Percentiles rank a stretch among this genome's conserved stretches.
Conservation (phyloP, 225 moss, liverwort and hornwort species). For the Rhytidiadelphus loreus region DNA sequence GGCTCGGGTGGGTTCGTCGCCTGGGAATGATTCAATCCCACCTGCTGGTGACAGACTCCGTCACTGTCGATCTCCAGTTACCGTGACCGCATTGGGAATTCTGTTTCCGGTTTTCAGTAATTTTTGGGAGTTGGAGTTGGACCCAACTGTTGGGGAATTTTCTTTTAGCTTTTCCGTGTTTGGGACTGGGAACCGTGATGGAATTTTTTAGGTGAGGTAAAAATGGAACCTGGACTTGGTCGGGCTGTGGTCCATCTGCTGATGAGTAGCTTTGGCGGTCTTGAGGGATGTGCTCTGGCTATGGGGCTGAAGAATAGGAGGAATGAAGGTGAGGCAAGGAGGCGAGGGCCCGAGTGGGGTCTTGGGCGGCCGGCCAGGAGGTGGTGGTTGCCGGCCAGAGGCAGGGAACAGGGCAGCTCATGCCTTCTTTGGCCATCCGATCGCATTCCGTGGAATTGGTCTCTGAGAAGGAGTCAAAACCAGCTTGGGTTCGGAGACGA, state of each 20-base stretch:
- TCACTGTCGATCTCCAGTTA: neutral
- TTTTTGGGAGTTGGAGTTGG: neutral
- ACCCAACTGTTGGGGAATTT: neutral
- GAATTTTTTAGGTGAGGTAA: neutral
- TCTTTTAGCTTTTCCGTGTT: too few relatives aligned
- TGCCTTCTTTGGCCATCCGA: neutral
- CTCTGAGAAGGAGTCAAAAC: conserved; percentile 9
- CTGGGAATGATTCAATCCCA: neutral
- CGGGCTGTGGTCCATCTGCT: neutral
- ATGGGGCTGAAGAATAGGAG: neutral
- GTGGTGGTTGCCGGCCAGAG: neutral
- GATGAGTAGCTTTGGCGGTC: conserved; percentile 8
- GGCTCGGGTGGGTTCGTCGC: neutral
- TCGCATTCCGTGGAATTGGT: conserved; percentile 17
- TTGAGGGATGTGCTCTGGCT: neutral
- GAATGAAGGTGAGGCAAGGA: neutral
- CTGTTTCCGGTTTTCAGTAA: neutral
- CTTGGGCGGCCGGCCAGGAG: conserved; percentile 15
- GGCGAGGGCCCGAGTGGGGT: conserved; percentile 19
- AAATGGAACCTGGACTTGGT: neutral
- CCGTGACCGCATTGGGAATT: neutral
- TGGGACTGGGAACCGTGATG: neutral
- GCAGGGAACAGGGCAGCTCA: neutral
- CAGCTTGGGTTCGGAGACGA: neutral
- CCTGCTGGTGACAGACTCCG: neutral